phyloP scores from a whole-genome alignment of 2,329 filamentous ascomycete genomes.

The Exophiala sp. region DNA sequence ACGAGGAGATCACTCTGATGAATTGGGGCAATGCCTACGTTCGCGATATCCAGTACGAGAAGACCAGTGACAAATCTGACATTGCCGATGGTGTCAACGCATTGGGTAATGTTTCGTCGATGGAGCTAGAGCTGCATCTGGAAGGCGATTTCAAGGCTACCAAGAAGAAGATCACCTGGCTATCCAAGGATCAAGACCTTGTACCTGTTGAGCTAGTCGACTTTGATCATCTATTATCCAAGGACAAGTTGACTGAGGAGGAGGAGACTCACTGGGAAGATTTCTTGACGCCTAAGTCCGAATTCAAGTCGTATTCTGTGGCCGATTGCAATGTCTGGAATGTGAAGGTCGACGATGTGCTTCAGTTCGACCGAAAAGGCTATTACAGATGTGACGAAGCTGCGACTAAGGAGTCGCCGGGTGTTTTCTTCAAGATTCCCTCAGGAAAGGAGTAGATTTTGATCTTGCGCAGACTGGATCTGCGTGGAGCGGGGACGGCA shows the following conservation, averaged over 20 bases:
- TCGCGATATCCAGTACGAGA: constrained; percentile 24
- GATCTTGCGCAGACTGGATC: not conserved
- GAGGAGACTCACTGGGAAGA: constrained; percentile 71
- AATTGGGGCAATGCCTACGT: constrained; percentile 33
- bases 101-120: constrained; percentile 55
- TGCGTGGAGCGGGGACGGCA: not conserved
- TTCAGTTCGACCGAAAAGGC: constrained; percentile 83
- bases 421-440: constrained; percentile 30
- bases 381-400: constrained; percentile 73
- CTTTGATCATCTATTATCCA: constrained; percentile 92
- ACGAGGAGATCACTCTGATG: constrained; percentile 37
- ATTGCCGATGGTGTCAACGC: constrained; percentile 24
- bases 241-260: constrained; percentile 80
- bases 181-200: constrained; percentile 69
- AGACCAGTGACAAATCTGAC: constrained; percentile 18
- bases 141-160: constrained; percentile 85
- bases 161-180: constrained; percentile 87
- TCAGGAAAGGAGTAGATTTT: constrained; percentile 26
- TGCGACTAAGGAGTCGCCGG: constrained; percentile 19
- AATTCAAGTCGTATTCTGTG: constrained; percentile 65
- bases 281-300: constrained; percentile 69
- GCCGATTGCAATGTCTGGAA: constrained; percentile 72
- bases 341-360: constrained; percentile 77
- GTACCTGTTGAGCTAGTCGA: constrained; percentile 83
- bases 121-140: constrained; percentile 75